Percentiles rank a stretch among this genome's conserved stretches.
Evolutionary conservation across 306 rosid genomes (phyloP).

Genomic region (Castanea sativa): DNA sequence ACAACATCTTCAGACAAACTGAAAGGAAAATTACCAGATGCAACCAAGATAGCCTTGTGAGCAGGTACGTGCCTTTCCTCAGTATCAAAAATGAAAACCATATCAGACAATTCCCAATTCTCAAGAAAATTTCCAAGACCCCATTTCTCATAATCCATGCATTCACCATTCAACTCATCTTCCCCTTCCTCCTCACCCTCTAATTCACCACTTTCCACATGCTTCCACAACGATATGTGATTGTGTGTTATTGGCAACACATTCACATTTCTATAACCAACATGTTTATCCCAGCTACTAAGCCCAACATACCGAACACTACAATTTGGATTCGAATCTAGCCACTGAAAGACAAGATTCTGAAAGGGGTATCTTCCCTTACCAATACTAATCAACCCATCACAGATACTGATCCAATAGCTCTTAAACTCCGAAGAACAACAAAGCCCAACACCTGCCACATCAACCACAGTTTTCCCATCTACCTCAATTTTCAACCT

Average conservation of each 20-base stretch:
- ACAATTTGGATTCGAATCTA: slow-evolving; percentile 72
- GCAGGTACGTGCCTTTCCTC: slow-evolving; percentile 82
- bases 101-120: slow-evolving; percentile 80
- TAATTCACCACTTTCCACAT: slow-evolving; percentile 49
- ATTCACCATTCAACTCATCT: slow-evolving; percentile 39
- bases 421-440: slow-evolving; percentile 82
- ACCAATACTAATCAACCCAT: slow-evolving; percentile 88
- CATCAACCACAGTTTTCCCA: slow-evolving; percentile 82
- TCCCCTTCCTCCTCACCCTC: slow-evolving; percentile 45
- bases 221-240: slow-evolving; percentile 58
- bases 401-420: slow-evolving; percentile 87
- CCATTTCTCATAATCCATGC: slow-evolving; percentile 64
- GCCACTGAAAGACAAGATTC: slow-evolving; percentile 85
- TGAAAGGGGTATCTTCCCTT: slow-evolving; percentile 84
- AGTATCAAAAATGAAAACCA: slow-evolving; percentile 54
- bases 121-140: slow-evolving; percentile 72
- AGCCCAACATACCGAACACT: slow-evolving; percentile 85
- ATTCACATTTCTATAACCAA: slow-evolving; percentile 75
- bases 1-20: slow-evolving; percentile 50
- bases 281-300: slow-evolving; percentile 98
- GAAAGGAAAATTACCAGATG: slow-evolving; percentile 65
- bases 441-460: slow-evolving; percentile 73
- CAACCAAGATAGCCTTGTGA: slow-evolving; percentile 73
- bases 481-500: slow-evolving; percentile 75
- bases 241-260: slow-evolving; percentile 65